Base-by-base conservation (phyloP, 768 basidiomycete genomes). In the Tylopilus vinaceipallidus region DNA sequence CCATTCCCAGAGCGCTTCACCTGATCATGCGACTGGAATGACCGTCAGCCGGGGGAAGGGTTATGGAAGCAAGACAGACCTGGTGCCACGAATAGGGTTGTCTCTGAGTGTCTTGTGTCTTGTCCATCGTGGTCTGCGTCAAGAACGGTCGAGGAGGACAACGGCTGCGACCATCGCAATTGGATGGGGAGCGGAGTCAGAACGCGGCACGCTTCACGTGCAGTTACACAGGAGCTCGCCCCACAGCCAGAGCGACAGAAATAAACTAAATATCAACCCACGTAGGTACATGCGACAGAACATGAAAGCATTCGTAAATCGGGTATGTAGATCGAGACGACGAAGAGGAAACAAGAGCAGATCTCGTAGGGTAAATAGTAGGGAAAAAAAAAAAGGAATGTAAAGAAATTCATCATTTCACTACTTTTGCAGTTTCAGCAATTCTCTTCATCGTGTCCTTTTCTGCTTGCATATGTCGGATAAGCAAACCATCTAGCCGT, bases 81-180 rank as follows among this genome's bases (percentile, higher is more conserved):
- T 91, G 89, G 68, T 91, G 90, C 89, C 89, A 91, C 55, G 89
- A 88, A 60, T 91, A 91, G 17, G 77, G 70, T 41, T 71, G 72
- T 56, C 66, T 68, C 34, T 63, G 67, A 43, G 52, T 55, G 11
- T 66, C 62, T 50, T 59, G 56, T 8, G 47, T 54, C 45, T 67
- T 67, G 38, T 69, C 58, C 55, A 57, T 57, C 52, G 50, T 50
- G 23, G 30, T 56, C 32, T 43, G 43, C 36, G 47, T 49, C 13
- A 48, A 51, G 45, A 38, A 46, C 41, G 17, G 35, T 43, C 41
- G 55, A 32, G 46, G 33, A 49, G 36, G 40, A 7, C 26, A 26
- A 53, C 45, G 36, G 47, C 48, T 62, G 36, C 46, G 35, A 52
- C 37, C 56, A 63, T 64, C 55, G 52, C 59, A 54, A 57, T 58